Conservation (phyloP, 352 stramenopile species). For the Aphanomyces cochlioides region DNA sequence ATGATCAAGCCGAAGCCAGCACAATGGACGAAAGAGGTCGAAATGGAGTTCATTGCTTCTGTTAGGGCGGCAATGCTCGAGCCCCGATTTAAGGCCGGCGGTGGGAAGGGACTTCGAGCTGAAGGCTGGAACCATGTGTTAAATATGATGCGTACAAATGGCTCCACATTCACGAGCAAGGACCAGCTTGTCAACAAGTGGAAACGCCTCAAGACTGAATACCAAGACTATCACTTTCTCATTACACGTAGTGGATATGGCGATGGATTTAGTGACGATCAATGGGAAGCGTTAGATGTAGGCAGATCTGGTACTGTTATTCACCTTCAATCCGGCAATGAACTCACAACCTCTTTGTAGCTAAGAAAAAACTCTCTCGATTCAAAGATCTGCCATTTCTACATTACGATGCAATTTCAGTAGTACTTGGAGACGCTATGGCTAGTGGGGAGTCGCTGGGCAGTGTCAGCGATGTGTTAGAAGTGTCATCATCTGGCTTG, state of each 20-base stretch:
- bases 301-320: background rate
- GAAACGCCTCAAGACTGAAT: background rate
- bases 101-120: background rate
- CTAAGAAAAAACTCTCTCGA: too few relatives aligned
- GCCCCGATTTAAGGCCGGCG: background rate
- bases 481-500: too few relatives aligned
- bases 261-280: background rate
- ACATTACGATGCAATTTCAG: too few relatives aligned
- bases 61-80: background rate
- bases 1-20: too few relatives aligned
- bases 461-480: too few relatives aligned
- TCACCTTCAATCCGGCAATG: background rate
- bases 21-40: background rate
- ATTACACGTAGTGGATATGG: background rate
- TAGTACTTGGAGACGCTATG: too few relatives aligned
- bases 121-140: background rate
- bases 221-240: background rate
- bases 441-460: too few relatives aligned
- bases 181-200: background rate
- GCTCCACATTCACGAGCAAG: background rate
- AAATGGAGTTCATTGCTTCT: background rate
- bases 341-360: too few relatives aligned
- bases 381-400: too few relatives aligned
- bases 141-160: background rate
- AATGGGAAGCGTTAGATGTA: background rate